Evolutionary conservation across 495 filamentous ascomycete species (phyloP), one percentile per base, ranked within the genome.

Genomic region (Durotheca rogersii): DNA sequence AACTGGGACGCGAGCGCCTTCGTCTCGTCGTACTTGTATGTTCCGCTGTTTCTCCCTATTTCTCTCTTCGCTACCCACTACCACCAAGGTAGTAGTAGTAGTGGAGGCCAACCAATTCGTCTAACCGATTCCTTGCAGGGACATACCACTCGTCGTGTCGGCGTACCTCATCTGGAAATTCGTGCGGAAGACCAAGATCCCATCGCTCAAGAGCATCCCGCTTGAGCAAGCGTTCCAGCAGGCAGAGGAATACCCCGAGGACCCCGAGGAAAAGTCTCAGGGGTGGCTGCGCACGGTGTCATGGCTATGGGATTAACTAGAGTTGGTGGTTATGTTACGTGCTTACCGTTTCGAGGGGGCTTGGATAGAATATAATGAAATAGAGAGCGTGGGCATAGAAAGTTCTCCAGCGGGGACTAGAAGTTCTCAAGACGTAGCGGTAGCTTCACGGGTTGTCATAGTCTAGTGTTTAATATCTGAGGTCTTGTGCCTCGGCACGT

Each of bases 111-210:
- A n/a, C n/a, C n/a, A n/a, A n/a, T n/a, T n/a, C n/a, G n/a, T n/a
- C n/a, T 56, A 56, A 58, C 47, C 1, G 18, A 14, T 25, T 17
- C 17, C 36, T 30, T 30, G n/a, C n/a, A 76, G 75, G 37, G 77
- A 82, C 35, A 76, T 85, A 20, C 79, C 79, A 0, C 70, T 84
- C 18, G 74, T 83, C 30, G 34, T 72, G 0, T 46, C 46, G 1
- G 70, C 81, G 15, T 83, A 77, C 45, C 51, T 81, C 14, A 72
- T 70, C 3, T 85, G 74, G 66, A 85, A 85, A 43, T 48, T 74
- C 4, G 48, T 68, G 19, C 78, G 74, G 47, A 77, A 69, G 48
- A 83, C 80, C 0, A 77, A 73, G 47, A 60, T 85, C 15, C 67
- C 77, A 11, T 64, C 72, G 4, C 65, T 81, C 9, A 69, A 75